Conservation (phyloP, 1,284 basidiomycete genomes). For the Apiotrichum siamense region DNA sequence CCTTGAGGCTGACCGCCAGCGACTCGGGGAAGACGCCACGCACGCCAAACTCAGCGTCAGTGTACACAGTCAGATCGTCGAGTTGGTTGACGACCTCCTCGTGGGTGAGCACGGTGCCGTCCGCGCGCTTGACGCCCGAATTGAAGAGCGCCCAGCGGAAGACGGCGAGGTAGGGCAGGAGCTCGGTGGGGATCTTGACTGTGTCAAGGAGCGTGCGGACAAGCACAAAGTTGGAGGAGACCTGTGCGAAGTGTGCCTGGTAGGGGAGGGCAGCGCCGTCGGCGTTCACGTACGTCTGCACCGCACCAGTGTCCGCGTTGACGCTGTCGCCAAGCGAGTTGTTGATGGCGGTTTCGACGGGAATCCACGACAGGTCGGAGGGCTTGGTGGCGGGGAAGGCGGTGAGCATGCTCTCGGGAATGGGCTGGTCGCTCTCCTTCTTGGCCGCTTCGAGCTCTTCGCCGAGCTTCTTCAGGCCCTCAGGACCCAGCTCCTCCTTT, state of each 20-base stretch:
- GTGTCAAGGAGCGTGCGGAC: slow-evolving; percentile 75
- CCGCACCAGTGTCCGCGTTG: slow-evolving; percentile 25
- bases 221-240: slow-evolving; percentile 87
- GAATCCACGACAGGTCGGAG: slow-evolving; percentile 88
- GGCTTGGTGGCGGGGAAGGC: slow-evolving; percentile 80
- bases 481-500: slow-evolving; percentile 64
- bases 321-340: slow-evolving; percentile 26
- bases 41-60: slow-evolving; percentile 70
- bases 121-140: slow-evolving; percentile 67
- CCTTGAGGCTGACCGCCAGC: slow-evolving; percentile 72
- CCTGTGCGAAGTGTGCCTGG: slow-evolving; percentile 86
- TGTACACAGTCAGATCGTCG: slow-evolving; percentile 78
- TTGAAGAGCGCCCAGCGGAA: slow-evolving; percentile 86
- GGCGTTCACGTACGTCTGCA: slow-evolving; percentile 62
- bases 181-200: slow-evolving; percentile 60
- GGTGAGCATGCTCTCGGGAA: slow-evolving; percentile 73
- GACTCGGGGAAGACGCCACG: slow-evolving; percentile 67
- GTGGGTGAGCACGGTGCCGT: slow-evolving; percentile 67
- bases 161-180: slow-evolving; percentile 76
- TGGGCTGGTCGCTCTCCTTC: slow-evolving; percentile 73
- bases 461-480: slow-evolving; percentile 68
- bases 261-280: slow-evolving; percentile 72
- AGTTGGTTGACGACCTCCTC: slow-evolving; percentile 88
- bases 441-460: slow-evolving; percentile 74
- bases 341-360: slow-evolving; percentile 62